Evolutionary conservation across 2,329 filamentous ascomycete species (phyloP).

Genomic region (Fusarium longipes): DNA sequence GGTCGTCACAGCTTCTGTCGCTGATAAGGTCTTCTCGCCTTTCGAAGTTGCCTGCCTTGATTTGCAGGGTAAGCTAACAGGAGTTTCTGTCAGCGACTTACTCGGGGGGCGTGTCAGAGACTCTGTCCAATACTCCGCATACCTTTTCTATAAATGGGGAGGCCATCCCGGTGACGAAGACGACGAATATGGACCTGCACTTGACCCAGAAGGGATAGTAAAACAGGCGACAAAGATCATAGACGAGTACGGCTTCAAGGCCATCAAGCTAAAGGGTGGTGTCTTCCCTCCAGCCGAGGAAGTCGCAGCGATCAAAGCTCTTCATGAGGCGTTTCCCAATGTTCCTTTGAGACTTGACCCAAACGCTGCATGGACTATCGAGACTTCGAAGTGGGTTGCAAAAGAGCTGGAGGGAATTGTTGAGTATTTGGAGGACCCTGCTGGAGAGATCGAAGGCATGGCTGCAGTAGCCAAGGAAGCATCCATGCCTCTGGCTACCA

Average conservation of each 20-base stretch:
- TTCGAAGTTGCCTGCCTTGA: conserved; percentile 58
- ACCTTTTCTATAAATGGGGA: conserved; percentile 58
- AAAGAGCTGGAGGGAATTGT: conserved; percentile 52
- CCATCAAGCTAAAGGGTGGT: conserved; percentile 57
- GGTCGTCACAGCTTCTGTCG: conserved; percentile 56
- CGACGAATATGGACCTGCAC: conserved; percentile 54
- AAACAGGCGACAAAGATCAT: conserved; percentile 53
- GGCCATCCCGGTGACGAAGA: conserved; percentile 54
- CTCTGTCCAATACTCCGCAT: conserved; percentile 56
- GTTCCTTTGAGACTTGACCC: conserved; percentile 53
- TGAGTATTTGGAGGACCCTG: conserved; percentile 56
- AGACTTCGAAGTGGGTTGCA: conserved; percentile 54
- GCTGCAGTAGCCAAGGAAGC: conserved; percentile 55
- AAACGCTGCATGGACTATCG: conserved; percentile 55
- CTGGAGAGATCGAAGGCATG: conserved; percentile 56
- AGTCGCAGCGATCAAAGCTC: conserved; percentile 53
- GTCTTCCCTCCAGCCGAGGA: conserved; percentile 55
- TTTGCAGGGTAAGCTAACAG: conserved; percentile 55
- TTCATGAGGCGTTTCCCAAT: conserved; percentile 52
- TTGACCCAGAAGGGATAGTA: conserved; percentile 51
- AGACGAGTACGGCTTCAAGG: conserved; percentile 57
- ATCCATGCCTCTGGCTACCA: conserved; percentile 56
- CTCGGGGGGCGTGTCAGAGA: conserved; percentile 55
- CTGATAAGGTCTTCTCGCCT: conserved; percentile 56
- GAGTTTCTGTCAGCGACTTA: conserved; percentile 54